Evolutionary conservation across 2,329 filamentous ascomycete species (phyloP), one percentile per base, ranked within the genome.

Genomic region (Truncatella angustata): DNA sequence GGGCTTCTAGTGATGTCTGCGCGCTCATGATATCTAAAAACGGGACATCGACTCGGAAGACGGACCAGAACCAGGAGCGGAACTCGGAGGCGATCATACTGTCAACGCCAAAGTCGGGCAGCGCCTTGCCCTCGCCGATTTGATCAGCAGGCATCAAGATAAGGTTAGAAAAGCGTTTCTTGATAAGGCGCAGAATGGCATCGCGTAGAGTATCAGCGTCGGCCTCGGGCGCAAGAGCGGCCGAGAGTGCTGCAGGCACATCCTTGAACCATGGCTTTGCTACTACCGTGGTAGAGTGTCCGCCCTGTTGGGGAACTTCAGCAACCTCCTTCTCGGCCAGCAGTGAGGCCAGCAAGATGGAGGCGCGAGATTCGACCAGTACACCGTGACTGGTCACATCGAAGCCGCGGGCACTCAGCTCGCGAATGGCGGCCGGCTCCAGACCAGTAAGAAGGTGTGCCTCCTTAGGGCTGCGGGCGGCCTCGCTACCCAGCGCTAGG

Each of bases 41-140:
- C 0, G 66, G 59, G 4, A 71, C 49, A 37, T 71, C 65, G 0
- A 71, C 54, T 28, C 59, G 58, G 32, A 71, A 67, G 5, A 58
- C 50, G n/a, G 51, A 50, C 52, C 61, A 70, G 32, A 70, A 58
- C 64, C 67, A 69, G 2, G 63, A 65, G 5, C 68, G 56, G 23
- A 71, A 60, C 53, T 71, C 68, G 0, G 68, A 55, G 1, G 61
- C 68, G n/a, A 70, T 58, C 68, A 71, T 70, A 46, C 65, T 68
- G 49, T 71, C 68, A 1, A 70, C 35, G 1, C 68, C 67, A 26
- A 66, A 65, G 1, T 49, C 23, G 4, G 55, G 54, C 5, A 70
- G 55, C 0, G 59, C 20, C 9, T 50, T 57, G 1, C n/a, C 1
- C 1, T 52, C 26, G 10, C 59, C 56, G 5, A 62, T 52, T 11